These are phyloP conservation scores for Hypoxylon lienhwacheense DNA, from an alignment of 495 filamentous ascomycete species.

Conservation along the genomic window DNA sequence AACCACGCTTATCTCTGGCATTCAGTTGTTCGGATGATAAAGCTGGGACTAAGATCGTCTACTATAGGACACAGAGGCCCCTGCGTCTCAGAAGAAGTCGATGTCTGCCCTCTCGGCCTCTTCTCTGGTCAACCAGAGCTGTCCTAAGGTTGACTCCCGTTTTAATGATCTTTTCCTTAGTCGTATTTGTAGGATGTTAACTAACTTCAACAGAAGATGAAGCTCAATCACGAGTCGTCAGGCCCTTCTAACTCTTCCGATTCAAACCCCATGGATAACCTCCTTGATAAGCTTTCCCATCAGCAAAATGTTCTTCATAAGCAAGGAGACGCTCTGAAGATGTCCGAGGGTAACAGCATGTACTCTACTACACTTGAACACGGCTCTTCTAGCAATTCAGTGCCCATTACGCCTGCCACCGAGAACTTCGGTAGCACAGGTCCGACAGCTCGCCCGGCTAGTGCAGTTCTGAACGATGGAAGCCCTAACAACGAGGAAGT, in stretches of 20 bases:
- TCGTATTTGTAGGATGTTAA: too few relatives aligned
- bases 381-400: constrained; percentile 52
- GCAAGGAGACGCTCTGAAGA: constrained; percentile 54
- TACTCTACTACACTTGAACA: constrained; percentile 46
- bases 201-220: constrained; percentile 51
- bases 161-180: neutral
- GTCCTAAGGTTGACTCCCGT: constrained; percentile 43
- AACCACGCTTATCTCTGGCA: neutral
- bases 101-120: constrained; percentile 49
- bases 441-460: constrained; percentile 51
- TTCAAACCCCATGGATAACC: constrained; percentile 56
- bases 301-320: constrained; percentile 61
- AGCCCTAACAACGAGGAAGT: constrained; percentile 46
- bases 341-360: constrained; percentile 46
- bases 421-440: constrained; percentile 54
- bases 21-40: neutral
- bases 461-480: constrained; percentile 41
- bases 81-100: constrained; percentile 45
- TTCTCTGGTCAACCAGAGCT: constrained; percentile 54
- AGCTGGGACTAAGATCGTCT: constrained; percentile 12
- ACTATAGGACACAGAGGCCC: constrained; percentile 26
- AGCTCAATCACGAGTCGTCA: constrained; percentile 48
- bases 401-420: constrained; percentile 60
- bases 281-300: constrained; percentile 68
- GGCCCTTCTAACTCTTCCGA: constrained; percentile 39